Conservation (phyloP, 2,329 filamentous ascomycete species). For the Arachnomyces sp. region DNA sequence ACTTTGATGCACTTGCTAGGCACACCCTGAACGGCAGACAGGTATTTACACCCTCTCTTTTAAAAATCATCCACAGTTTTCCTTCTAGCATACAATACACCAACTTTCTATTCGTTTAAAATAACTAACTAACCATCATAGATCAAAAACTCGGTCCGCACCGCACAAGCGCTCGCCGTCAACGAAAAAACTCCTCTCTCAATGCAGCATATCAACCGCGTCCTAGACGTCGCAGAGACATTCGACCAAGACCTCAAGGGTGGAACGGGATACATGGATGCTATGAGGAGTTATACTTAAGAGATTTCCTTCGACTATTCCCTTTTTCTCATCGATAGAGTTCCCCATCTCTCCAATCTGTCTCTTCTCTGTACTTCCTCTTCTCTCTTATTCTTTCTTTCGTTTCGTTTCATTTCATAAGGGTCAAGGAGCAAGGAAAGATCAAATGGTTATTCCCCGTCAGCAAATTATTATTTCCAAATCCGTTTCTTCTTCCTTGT, state of each 20-base stretch:
- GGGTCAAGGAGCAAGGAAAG: too few relatives aligned
- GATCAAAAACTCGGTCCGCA: constrained; percentile 84
- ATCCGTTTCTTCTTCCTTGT: too few relatives aligned
- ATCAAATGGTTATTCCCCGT: too few relatives aligned
- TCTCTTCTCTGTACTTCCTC: too few relatives aligned
- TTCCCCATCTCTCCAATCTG: too few relatives aligned
- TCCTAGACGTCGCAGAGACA: constrained; percentile 74
- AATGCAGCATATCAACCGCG: constrained; percentile 72
- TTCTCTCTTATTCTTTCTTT: too few relatives aligned
- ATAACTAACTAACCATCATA: constrained; percentile 29
- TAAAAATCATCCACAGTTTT: background rate
- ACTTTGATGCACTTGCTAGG: constrained; percentile 59
- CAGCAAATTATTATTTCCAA: too few relatives aligned
- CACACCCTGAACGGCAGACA: constrained; percentile 63
- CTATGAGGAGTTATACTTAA: constrained; percentile 67
- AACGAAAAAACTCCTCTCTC: constrained; percentile 63
- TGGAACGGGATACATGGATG: constrained; percentile 70
- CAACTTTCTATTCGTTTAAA: background rate
- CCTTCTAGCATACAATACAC: too few relatives aligned
- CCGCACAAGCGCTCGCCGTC: constrained; percentile 73
- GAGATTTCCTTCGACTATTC: background rate
- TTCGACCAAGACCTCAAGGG: constrained; percentile 81
- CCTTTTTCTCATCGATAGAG: constrained; percentile 4
- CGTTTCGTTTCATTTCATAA: too few relatives aligned
- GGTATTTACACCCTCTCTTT: constrained; percentile 32